These are phyloP conservation scores for Chaetomiaceae sp. DNA, from an alignment of 2,329 filamentous ascomycete genomes.

Conservation along the genomic window DNA sequence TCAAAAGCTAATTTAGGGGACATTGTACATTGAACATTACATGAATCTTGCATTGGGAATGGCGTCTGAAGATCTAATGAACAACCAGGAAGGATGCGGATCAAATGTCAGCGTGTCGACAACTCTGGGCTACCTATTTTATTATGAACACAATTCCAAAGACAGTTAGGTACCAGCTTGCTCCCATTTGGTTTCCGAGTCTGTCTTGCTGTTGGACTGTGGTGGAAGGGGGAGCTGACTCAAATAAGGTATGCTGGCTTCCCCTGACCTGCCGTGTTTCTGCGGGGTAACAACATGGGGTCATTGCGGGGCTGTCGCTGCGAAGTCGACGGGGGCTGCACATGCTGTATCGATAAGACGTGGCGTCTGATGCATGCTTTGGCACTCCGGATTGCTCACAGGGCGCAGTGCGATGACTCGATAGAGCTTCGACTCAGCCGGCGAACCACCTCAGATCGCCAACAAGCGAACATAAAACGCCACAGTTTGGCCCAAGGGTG, in stretches of 20 bases:
- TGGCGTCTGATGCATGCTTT: background rate
- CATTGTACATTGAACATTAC: no score
- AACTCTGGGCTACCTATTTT: no score
- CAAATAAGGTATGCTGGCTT: background rate
- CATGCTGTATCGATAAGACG: constrained; percentile 22
- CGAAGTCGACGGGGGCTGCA: no score
- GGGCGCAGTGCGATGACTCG: constrained; percentile 19
- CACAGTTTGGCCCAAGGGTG: background rate
- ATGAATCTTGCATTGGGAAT: background rate
- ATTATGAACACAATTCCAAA: no score
- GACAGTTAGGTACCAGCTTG: no score
- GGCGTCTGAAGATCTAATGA: background rate
- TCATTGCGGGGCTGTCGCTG: background rate
- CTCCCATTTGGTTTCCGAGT: no score
- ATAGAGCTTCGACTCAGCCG: constrained; percentile 26
- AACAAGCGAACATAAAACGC: constrained; percentile 4
- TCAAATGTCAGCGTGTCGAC: no score
- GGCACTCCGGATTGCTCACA: constrained; percentile 1
- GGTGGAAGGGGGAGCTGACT: background rate
- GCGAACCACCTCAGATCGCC: constrained; percentile 16
- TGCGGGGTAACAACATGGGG: constrained; percentile 7
- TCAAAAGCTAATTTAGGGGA: background rate
- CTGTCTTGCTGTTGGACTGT: no score
- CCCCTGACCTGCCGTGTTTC: background rate
- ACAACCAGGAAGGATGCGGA: no score